phyloP scores from a whole-genome alignment of 2,329 filamentous ascomycete genomes.

The Penicillium rolfsii region DNA sequence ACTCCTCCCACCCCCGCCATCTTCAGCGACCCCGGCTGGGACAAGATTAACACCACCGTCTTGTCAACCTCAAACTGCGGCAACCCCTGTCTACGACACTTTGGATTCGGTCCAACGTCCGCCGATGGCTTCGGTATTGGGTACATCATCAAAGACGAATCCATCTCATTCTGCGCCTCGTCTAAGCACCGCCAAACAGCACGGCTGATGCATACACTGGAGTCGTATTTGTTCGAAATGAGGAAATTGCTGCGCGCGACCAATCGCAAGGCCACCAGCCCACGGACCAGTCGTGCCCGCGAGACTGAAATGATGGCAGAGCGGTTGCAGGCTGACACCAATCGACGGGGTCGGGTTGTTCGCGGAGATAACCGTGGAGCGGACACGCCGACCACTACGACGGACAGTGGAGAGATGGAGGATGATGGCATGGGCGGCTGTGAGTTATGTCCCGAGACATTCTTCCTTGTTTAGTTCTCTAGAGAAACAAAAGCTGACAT shows the following conservation, averaged over 20 bases:
- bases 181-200: conserved; percentile 93
- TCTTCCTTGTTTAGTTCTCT: neutral
- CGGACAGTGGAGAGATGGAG: conserved; percentile 72
- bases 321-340: conserved; percentile 39
- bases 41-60: conserved; percentile 91
- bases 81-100: conserved; percentile 90
- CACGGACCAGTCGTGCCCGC: conserved; percentile 60
- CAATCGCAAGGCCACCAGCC: conserved; percentile 57
- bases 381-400: conserved; percentile 65
- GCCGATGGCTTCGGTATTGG: conserved; percentile 96
- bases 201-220: conserved; percentile 85
- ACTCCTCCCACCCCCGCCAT: conserved; percentile 66
- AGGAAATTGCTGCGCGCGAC: conserved; percentile 78
- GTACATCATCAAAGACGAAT: conserved; percentile 97
- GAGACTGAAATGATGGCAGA: conserved; percentile 60
- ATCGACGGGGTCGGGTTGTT: conserved; percentile 74
- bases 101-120: conserved; percentile 93
- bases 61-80: conserved; percentile 98
- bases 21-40: conserved; percentile 89
- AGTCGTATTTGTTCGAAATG: conserved; percentile 89
- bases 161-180: conserved; percentile 85
- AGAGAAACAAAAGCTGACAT: conserved; percentile 12
- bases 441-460: conserved; percentile 55
- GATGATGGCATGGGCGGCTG: conserved; percentile 92
- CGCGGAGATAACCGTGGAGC: conserved; percentile 59